Base-by-base conservation (phyloP, 2,329 filamentous ascomycete genomes). In the Penicillium sp. region DNA sequence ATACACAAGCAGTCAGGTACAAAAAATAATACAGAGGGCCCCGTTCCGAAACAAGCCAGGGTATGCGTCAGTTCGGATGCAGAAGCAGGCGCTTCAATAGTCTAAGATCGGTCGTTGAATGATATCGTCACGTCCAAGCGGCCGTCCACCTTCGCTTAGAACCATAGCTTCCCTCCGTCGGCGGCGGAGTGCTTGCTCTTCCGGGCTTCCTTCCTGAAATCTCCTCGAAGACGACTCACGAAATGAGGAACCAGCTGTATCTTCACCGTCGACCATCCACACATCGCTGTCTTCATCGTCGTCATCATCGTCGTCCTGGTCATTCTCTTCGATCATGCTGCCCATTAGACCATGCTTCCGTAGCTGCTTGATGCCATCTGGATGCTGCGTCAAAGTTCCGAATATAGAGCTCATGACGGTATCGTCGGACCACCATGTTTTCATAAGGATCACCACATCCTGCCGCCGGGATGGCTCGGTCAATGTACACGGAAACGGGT, bases 81-180 rank as follows among this genome's bases (percentile, higher is more conserved):
- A 27, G 23, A 40, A 38, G 32, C 18, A 10, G 18, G 8, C 18
- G 9, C 15, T 28, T 50, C 44, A 51, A 25, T 63, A 50, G 52
- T 53, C 59, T 50, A 49, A 55, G 9, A 66, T 43, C 7, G 78
- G 63, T 53, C 81, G 74, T 67, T 93, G 85, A 46, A 91, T 88
- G 31, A 95, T 95, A 65, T 95, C 88, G 39, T 82, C 82, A 55
- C 83, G 81, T 3, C 81, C 83, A 39, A 95, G 68, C 1, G 88
- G 86, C 28, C 85, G 79, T 20, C 82, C 88, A n/a, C 88, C 88
- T 62, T 95, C 89, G 62, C 90, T 92, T 49, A 95, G 75, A 18
- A 96, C 90, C 81, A 96, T 91, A 4, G 89, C 90, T 72, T 95
- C 89, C 57, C 90, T 80, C 63, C 92, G 81, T 43, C 88, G 80